Conservation (phyloP, 805 yeast species). For the Metschnikowia sp. region DNA sequence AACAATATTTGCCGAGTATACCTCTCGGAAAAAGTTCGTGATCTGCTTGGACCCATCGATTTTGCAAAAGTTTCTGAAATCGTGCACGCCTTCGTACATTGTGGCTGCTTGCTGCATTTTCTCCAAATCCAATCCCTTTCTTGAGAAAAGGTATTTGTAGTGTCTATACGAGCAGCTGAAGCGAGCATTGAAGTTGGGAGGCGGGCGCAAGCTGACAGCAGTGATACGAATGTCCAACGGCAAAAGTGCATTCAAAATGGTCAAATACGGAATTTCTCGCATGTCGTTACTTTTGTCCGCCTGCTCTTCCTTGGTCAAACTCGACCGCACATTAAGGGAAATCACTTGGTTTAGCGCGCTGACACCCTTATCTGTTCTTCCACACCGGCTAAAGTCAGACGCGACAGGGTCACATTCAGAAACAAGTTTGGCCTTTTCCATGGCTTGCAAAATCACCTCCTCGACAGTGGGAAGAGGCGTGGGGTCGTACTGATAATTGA, state of each 20-base stretch:
- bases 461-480: slow-evolving; percentile 88
- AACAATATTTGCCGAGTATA: slow-evolving; percentile 51
- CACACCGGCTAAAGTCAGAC: slow-evolving; percentile 83
- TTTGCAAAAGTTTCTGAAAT: slow-evolving; percentile 92
- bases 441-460: slow-evolving; percentile 65
- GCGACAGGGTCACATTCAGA: slow-evolving; percentile 55
- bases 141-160: slow-evolving; percentile 74
- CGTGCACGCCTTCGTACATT: slow-evolving; percentile 69
- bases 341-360: slow-evolving; percentile 96
- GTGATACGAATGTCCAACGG: slow-evolving; percentile 85
- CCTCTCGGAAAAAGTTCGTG: slow-evolving; percentile 66
- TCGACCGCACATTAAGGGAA: slow-evolving; percentile 71
- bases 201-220: slow-evolving; percentile 79
- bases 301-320: slow-evolving; percentile 61
- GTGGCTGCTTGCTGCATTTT: slow-evolving; percentile 68
- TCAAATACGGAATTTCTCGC: slow-evolving; percentile 72
- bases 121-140: slow-evolving; percentile 54
- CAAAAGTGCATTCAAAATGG: slow-evolving; percentile 68
- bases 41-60: slow-evolving; percentile 93
- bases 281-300: slow-evolving; percentile 50
- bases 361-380: slow-evolving; percentile 94
- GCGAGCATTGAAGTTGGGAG: slow-evolving; percentile 81
- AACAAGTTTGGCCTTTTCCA: slow-evolving; percentile 64
- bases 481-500: slow-evolving; percentile 74
- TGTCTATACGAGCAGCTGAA: slow-evolving; percentile 87